Evolutionary conservation across 2,329 filamentous ascomycete species (phyloP).

Genomic region (Fusarium torulosum): DNA sequence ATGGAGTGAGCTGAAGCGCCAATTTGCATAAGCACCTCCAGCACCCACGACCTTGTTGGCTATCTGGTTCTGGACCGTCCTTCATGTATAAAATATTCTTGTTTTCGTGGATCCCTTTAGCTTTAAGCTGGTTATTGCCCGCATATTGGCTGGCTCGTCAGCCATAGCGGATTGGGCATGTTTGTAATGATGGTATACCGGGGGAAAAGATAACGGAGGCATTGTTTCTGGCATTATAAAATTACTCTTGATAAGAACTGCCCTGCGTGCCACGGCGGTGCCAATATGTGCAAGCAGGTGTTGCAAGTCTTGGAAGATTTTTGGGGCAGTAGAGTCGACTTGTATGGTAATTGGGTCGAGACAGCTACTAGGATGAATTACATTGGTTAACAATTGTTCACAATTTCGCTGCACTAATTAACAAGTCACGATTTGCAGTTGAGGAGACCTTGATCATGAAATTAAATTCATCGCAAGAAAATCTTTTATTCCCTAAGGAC

Average conservation of each 20-base stretch:
- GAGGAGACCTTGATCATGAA: conserved; percentile 48
- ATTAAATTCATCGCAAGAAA: conserved; percentile 53
- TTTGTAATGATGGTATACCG: conserved; percentile 40
- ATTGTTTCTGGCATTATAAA: conserved; percentile 37
- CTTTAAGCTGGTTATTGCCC: conserved; percentile 18
- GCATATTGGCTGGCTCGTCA: conserved; percentile 22
- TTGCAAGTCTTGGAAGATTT: conserved; percentile 12
- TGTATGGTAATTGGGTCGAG: not conserved
- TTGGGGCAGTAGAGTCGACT: conserved; percentile 1
- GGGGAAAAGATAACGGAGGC: conserved; percentile 28
- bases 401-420: not conserved
- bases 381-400: conserved; percentile 12
- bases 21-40: conserved; percentile 59
- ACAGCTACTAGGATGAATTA: conserved; percentile 19
- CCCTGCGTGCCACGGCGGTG: conserved; percentile 18
- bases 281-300: conserved; percentile 25
- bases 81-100: conserved; percentile 48
- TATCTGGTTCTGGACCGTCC: conserved; percentile 16
- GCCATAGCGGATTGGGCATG: conserved; percentile 30
- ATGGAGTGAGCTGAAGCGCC: conserved; percentile 78
- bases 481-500: conserved; percentile 55
- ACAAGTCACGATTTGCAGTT: conserved; percentile 36
- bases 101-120: conserved; percentile 24
- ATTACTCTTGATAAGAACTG: conserved; percentile 28
- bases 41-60: conserved; percentile 20